Conservation (phyloP, 2,329 filamentous ascomycete genomes). For the Colletotrichum endophyticum region DNA sequence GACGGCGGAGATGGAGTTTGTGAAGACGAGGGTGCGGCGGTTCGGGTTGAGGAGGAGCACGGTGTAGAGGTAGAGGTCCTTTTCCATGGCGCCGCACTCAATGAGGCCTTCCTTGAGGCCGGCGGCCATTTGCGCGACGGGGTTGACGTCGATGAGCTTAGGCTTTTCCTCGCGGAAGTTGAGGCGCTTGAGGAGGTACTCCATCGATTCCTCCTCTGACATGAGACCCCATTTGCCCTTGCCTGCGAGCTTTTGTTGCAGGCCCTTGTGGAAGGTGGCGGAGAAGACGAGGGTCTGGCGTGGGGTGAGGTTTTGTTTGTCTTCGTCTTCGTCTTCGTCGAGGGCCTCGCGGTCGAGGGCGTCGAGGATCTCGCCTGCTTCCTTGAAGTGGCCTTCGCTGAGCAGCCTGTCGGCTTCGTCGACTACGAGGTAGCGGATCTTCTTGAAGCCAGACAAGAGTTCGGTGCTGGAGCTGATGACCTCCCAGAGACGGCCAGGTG, state of each 20-base stretch:
- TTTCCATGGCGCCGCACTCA: conserved; percentile 92
- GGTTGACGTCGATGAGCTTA: conserved; percentile 92
- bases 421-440: conserved; percentile 82
- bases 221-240: conserved; percentile 65
- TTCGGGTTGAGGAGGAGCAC: conserved; percentile 83
- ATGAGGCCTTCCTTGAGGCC: conserved; percentile 87
- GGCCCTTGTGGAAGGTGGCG: conserved; percentile 88
- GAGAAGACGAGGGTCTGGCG: conserved; percentile 96
- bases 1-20: conserved; percentile 93
- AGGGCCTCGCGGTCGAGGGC: conserved; percentile 78
- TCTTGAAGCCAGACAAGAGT: conserved; percentile 72
- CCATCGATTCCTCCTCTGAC: conserved; percentile 82
- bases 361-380: conserved; percentile 85
- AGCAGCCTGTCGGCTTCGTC: conserved; percentile 94
- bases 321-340: conserved; percentile 52
- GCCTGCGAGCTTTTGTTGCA: conserved; percentile 89
- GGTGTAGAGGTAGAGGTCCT: conserved; percentile 94
- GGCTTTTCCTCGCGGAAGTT: conserved; percentile 86
- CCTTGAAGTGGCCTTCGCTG: conserved; percentile 93
- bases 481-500: conserved; percentile 93
- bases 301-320: conserved; percentile 48
- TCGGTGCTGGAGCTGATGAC: conserved; percentile 79
- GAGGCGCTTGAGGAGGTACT: conserved; percentile 88
- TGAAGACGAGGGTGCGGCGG: conserved; percentile 86
- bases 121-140: conserved; percentile 85